Percentiles rank a stretch among this genome's conserved stretches.
Conservation (phyloP, 2,329 filamentous ascomycete species). For the Colletotrichum sp. region DNA sequence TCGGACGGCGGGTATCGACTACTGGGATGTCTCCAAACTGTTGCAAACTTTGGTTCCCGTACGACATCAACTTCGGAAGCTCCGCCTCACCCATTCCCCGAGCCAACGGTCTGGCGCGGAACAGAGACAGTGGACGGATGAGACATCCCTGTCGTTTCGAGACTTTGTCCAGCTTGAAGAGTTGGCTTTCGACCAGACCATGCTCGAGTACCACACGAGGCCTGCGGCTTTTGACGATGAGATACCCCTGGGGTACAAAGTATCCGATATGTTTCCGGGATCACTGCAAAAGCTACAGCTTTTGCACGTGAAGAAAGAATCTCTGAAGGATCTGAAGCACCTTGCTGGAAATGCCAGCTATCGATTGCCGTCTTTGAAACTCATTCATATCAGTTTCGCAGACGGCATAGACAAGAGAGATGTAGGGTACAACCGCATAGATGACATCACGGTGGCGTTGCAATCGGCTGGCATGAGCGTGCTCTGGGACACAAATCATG, state of each 20-base stretch:
- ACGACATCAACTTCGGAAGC: not conserved
- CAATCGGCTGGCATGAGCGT: not conserved
- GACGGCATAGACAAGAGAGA: not conserved
- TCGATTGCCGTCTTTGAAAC: not conserved
- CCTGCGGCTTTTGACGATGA: not conserved
- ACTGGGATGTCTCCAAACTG: conserved; percentile 8
- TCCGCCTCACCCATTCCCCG: not conserved
- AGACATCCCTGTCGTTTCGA: not conserved
- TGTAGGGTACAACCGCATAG: not conserved
- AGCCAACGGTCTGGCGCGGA: not conserved
- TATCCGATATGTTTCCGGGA: not conserved
- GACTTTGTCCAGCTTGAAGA: not conserved
- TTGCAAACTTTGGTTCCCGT: not conserved
- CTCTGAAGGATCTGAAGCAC: not conserved
- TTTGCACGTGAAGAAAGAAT: not conserved
- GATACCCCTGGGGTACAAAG: not conserved
- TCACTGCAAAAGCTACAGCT: not conserved
- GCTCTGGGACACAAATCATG: not conserved
- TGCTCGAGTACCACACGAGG: not conserved
- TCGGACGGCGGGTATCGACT: not conserved
- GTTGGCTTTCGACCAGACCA: not conserved
- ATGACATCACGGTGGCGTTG: not conserved
- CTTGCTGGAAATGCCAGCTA: not conserved
- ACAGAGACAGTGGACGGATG: not conserved
- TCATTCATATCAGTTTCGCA: not conserved